Base-by-base conservation (phyloP, 441 rosid species). In the Adansonia grandidieri region DNA sequence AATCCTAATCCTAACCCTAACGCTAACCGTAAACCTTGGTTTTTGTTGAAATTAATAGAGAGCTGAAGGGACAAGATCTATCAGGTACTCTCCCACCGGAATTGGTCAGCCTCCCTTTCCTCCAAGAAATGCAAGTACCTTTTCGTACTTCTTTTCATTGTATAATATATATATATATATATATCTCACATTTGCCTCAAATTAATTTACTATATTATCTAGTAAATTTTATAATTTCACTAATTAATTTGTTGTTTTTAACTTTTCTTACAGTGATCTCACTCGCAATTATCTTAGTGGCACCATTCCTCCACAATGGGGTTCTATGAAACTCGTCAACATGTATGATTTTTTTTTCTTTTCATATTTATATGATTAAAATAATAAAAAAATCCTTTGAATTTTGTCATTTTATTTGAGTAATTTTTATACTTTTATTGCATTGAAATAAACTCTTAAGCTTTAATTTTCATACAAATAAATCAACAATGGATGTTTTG, bases 281-380 rank as follows among this genome's bases (percentile, higher is more conserved):
- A 58, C 85, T 15, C 87, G 88, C 66, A 92, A 92, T 86, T 86
- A 73, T 83, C 89, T 92, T 69, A 85, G 71, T 47, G 96, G 94
- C 45, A 56, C 88, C 10, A 84, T 90, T 68, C 96, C 88, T 74
- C 75, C 79, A 10, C 71, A 81, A 78, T 88, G 94, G 96, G 89
- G 88, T 47, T 19, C 84, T 32, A 73, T 71, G 72, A 64, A 80
- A 42, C 80, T 90, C 2, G 8, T 14, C 48, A 20, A 2, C n/a
- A 48, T 91, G 93, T 90, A 84, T 47, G 78, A 54, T 62, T 8
- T 66, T 4, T 66, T 9, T n/a, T 6, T 14, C 28, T 58, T 32
- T 58, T 20, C n/a, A 28, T 14, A 5, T 2, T 58, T 58, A n/a
- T 20, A 20, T 20, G 32, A 2, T 58, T 19, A 58, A 19, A 57